Evolutionary conservation across 495 filamentous ascomycete species (phyloP).

Genomic region (Evansstolkia leycettana): DNA sequence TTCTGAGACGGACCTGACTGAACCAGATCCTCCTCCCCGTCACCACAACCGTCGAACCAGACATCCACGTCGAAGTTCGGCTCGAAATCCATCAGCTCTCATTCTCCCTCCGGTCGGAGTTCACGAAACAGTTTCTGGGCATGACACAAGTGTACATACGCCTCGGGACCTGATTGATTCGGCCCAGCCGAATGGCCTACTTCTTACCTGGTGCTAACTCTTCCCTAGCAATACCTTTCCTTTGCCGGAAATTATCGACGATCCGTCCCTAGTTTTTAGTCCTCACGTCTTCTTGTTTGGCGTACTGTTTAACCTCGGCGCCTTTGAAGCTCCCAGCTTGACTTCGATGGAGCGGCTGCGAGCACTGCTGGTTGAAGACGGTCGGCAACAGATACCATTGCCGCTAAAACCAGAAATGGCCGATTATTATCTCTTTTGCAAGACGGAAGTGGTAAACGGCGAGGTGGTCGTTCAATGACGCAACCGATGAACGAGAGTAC

Average conservation of each 20-base stretch:
- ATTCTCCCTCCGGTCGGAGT: no score
- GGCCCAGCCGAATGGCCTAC: no score
- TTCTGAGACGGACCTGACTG: no score
- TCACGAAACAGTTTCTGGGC: no score
- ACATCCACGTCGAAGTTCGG: no score
- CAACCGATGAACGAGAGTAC: slow-evolving; percentile 6
- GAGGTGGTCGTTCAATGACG: slow-evolving; percentile 6
- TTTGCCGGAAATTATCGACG: slow-evolving; percentile 16
- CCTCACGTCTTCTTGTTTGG: slow-evolving; percentile 13
- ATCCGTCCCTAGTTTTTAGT: slow-evolving; percentile 14
- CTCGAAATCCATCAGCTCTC: no score
- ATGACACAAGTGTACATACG: no score
- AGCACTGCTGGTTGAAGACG: slow-evolving; percentile 7
- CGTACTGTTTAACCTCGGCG: slow-evolving; percentile 10
- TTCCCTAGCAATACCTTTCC: slow-evolving; percentile 13
- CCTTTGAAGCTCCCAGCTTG: slow-evolving; percentile 10
- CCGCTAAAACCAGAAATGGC: slow-evolving; percentile 9
- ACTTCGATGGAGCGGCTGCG: slow-evolving; percentile 13
- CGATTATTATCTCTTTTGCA: slow-evolving; percentile 14
- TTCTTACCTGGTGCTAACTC: no score
- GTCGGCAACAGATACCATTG: slow-evolving; percentile 11
- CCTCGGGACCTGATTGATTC: no score
- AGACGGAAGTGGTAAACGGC: slow-evolving; percentile 6
- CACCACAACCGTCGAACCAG: no score
- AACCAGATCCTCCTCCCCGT: no score